phyloP scores from a whole-genome alignment of 2,329 filamentous ascomycete genomes.

The Coniochaeta ligniaria region DNA sequence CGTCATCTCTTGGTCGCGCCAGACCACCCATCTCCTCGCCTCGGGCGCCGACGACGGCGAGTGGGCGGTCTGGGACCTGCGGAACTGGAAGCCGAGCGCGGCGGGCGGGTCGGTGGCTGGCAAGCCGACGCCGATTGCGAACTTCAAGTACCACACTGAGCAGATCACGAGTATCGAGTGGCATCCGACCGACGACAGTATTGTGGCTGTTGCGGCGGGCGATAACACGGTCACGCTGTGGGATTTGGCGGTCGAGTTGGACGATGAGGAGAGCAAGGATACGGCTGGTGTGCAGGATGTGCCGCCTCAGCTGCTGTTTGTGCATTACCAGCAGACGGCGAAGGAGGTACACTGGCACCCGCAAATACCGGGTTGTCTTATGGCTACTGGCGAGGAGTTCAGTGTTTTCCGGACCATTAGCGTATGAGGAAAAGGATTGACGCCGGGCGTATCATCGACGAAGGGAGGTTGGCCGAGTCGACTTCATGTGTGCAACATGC shows the following conservation, averaged over 20 bases:
- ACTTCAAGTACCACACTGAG: slow-evolving; percentile 92
- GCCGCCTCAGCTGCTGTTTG: slow-evolving; percentile 89
- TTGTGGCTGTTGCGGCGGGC: slow-evolving; percentile 83
- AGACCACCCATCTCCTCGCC: slow-evolving; percentile 83
- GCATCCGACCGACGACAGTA: slow-evolving; percentile 95
- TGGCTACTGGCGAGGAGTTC: slow-evolving; percentile 88
- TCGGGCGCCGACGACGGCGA: slow-evolving; percentile 89
- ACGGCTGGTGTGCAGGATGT: slow-evolving; percentile 83
- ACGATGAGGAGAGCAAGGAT: slow-evolving; percentile 93
- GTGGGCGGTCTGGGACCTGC: slow-evolving; percentile 94
- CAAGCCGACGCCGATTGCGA: slow-evolving; percentile 76
- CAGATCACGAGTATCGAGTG: slow-evolving; percentile 95
- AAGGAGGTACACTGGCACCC: slow-evolving; percentile 98
- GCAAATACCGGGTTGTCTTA: slow-evolving; percentile 82
- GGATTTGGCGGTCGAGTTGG: slow-evolving; percentile 93
- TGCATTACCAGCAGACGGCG: slow-evolving; percentile 90
- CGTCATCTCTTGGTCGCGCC: slow-evolving; percentile 89
- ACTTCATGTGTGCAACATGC: slow-evolving; percentile 15
- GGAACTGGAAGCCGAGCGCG: slow-evolving; percentile 76
- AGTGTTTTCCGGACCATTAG: slow-evolving; percentile 80
- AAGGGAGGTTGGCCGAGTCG: slow-evolving; percentile 38
- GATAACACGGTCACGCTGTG: slow-evolving; percentile 94
- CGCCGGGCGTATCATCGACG: not conserved
- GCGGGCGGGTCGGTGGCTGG: slow-evolving; percentile 26
- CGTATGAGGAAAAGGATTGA: slow-evolving; percentile 42